Evolutionary conservation across 1,139 yeast genomes (phyloP), one percentile per base, ranked within the genome.

Genomic region (Debaryomyces subglobosus): DNA sequence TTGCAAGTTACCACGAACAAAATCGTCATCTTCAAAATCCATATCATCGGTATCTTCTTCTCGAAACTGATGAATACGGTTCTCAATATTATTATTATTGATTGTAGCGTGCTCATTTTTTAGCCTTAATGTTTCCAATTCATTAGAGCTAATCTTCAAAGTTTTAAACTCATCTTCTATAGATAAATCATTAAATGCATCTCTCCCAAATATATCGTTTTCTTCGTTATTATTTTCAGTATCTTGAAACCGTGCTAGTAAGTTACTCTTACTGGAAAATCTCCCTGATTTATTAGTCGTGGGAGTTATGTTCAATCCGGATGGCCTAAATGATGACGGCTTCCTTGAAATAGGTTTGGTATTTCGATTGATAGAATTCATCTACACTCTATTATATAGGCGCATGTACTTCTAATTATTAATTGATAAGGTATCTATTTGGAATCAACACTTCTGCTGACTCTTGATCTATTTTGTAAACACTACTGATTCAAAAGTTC

Each of bases 91-190:
- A 16, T 30, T 24, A 24, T 5, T 27, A 27, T 27, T n/a, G 30
- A 5, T 30, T 18, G 27, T 7, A 15, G 36, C n/a, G 3, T 24
- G 33, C 6, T 42, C 39, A 10, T 38, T 13, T 16, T 24, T 39
- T 23, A 37, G 13, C 18, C 47, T 57, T 42, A 61, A 45, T 2
- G 60, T 56, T 35, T 59, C 60, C 18, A 55, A 41, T 20, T 57
- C 64, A 27, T 48, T 46, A 7, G 51, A 36, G 33, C 55, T 58
- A 21, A 67, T 48, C 21, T 60, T 60, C 32, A 66, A 52, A 8
- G 71, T 65, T 39, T 62, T 57, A 55, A 67, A 65, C 33, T 64
- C 68, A 25, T 56, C 60, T 8, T 57, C 63, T 8, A 57, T 39
- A 5, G 53, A 69, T 25, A 69, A 63, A 42, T 69, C 71, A 46